phyloP scores from a whole-genome alignment of 768 basidiomycete species.

The Basidioascus undulatus region DNA sequence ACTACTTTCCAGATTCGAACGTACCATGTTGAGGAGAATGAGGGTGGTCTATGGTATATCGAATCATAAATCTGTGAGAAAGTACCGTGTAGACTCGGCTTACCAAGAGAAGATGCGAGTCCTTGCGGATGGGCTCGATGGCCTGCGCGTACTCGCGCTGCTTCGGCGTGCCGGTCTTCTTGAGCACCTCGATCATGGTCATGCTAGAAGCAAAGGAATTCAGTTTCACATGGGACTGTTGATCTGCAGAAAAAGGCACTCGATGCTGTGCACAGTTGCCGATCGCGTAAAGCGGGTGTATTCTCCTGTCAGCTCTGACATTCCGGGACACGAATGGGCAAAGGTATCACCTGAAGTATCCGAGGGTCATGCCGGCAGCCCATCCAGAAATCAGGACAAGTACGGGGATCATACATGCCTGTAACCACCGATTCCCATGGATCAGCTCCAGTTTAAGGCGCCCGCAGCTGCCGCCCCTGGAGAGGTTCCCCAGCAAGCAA shows the following conservation, averaged over 20 bases:
- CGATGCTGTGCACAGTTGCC: neutral
- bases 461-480: too few species aligned
- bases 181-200: slow-evolving; percentile 69
- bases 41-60: slow-evolving; percentile 13
- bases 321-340: neutral
- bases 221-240: too few species aligned
- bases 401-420: neutral
- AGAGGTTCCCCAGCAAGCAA: too few species aligned
- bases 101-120: slow-evolving; percentile 59
- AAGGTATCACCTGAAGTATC: too few species aligned
- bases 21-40: slow-evolving; percentile 8
- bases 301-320: too few species aligned
- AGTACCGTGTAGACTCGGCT: neutral
- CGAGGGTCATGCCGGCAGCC: slow-evolving; percentile 44
- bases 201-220: slow-evolving; percentile 78
- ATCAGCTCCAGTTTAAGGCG: too few species aligned
- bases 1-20: neutral
- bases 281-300: neutral
- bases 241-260: slow-evolving; percentile 5
- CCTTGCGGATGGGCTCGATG: slow-evolving; percentile 64
- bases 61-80: slow-evolving; percentile 12
- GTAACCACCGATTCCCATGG: too few species aligned
- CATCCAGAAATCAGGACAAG: neutral
- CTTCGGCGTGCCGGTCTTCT: slow-evolving; percentile 54
- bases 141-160: slow-evolving; percentile 60